Percentiles rank a stretch among this genome's conserved stretches.
phyloP scores from a whole-genome alignment of 345 rosid genomes.

The Citrus cavaleriei region DNA sequence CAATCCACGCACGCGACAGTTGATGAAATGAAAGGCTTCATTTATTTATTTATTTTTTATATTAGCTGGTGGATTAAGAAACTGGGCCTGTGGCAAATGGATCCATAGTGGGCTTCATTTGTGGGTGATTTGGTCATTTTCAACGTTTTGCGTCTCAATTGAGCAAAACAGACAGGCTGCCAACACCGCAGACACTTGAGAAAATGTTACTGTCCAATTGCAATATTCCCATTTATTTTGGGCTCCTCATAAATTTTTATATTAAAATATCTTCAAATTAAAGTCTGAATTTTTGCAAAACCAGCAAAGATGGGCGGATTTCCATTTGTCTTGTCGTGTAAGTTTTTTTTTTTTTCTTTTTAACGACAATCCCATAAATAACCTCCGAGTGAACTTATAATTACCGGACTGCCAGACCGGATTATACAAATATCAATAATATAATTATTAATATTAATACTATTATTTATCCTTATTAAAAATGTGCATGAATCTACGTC shows the following conservation, averaged over 20 bases:
- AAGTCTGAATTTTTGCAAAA: neutral
- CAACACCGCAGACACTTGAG: too few species aligned
- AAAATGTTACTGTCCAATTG: neutral
- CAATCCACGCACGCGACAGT: too few species aligned
- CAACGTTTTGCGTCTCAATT: neutral
- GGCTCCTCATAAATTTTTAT: neutral
- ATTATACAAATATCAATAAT: neutral
- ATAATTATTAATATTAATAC: too few species aligned
- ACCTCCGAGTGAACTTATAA: neutral
- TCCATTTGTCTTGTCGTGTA: conserved; percentile 13
- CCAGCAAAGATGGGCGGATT: conserved; percentile 12
- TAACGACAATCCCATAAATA: neutral
- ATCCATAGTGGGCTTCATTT: too few species aligned
- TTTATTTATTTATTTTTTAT: too few species aligned
- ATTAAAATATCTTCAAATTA: neutral
- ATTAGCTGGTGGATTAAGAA: too few species aligned
- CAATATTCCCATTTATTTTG: neutral
- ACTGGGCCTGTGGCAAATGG: too few species aligned
- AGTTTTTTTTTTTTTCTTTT: neutral
- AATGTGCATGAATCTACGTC: neutral
- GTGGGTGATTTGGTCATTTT: neutral
- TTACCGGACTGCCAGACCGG: neutral
- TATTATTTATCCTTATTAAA: neutral
- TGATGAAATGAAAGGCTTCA: too few species aligned
- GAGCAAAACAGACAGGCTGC: neutral